Conservation (phyloP, 306 rosid genomes). For the Quercus agrifolia region DNA sequence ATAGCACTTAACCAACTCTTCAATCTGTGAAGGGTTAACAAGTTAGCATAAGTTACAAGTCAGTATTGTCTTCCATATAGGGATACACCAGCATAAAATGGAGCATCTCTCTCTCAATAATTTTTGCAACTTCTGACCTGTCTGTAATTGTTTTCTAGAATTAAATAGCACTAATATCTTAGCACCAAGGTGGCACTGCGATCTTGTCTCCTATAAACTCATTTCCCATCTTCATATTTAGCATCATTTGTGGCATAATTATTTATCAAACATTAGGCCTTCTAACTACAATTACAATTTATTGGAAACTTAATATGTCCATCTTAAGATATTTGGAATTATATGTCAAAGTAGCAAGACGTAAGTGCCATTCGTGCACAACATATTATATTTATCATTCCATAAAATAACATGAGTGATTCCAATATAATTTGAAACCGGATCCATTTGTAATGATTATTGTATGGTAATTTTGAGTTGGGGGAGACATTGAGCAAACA, state of each 20-base stretch:
- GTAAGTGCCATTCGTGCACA: background rate
- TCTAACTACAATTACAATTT: background rate
- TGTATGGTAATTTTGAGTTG: background rate
- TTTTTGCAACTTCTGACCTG: background rate
- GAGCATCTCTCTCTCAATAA: background rate
- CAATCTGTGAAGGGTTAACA: background rate
- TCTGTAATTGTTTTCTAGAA: background rate
- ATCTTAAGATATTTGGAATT: too few relatives aligned
- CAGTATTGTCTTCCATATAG: background rate
- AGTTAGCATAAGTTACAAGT: background rate
- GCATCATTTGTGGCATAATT: background rate
- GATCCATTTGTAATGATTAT: background rate
- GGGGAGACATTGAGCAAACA: background rate
- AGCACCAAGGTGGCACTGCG: background rate
- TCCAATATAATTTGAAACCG: background rate
- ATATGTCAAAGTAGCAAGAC: background rate
- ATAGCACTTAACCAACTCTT: background rate
- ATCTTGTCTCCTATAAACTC: slow-evolving; percentile 4
- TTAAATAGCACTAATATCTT: background rate
- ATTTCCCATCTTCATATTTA: background rate
- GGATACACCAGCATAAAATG: background rate
- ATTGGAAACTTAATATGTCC: background rate
- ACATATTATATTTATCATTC: background rate
- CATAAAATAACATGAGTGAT: background rate
- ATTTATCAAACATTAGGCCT: background rate